Base-by-base conservation (phyloP, 2,329 filamentous ascomycete species). In the Diaporthe citri region DNA sequence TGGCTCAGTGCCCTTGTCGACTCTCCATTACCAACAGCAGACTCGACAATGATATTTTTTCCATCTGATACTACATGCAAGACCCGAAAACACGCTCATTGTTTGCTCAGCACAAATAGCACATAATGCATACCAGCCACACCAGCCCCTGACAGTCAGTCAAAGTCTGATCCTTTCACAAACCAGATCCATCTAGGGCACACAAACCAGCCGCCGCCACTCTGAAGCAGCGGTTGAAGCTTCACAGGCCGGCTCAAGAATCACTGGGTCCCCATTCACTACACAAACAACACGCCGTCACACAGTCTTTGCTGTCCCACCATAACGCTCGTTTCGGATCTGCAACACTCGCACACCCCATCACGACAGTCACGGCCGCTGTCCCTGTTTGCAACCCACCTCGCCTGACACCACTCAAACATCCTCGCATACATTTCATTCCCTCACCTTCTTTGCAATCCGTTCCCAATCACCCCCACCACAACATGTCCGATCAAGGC, bases 41-140 rank as follows among this genome's bases (percentile, higher is more conserved):
- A 64, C 7, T 22, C 17, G 4, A 64, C 25, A 10, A 25, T n/a
- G 28, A 31, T 10, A 7, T 25, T 66, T 36, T 41, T 4, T 52
- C 8, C 31, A 67, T 52, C 15, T 28, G 46, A 64, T 39, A 13
- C 46, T 28, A 13, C 31, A 52, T 52, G 31, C 31, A n/a, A 39
- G 46, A 28, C 34, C 46, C 31, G 7, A 66, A 28, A 52, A 39
- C 22, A 20, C 34, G 22, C 31, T 28, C 46, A 36, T 72, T 75
- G 73, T 72, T 75, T 75, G 73, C 73, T 52, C 55, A 43, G 60
- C 59, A 75, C 60, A 59, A 72, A 60, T 25, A 41, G 48, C 31
- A 15, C 7, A 34, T 22, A 46, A 55, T 48, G 15, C 59, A 46
- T 36, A 75, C 31, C 60, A 36, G 60, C 64, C 51, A 52, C 43